Evolutionary conservation across 2,329 filamentous ascomycete genomes (phyloP).

Genomic region (Sclerotiophoma versabilis): DNA sequence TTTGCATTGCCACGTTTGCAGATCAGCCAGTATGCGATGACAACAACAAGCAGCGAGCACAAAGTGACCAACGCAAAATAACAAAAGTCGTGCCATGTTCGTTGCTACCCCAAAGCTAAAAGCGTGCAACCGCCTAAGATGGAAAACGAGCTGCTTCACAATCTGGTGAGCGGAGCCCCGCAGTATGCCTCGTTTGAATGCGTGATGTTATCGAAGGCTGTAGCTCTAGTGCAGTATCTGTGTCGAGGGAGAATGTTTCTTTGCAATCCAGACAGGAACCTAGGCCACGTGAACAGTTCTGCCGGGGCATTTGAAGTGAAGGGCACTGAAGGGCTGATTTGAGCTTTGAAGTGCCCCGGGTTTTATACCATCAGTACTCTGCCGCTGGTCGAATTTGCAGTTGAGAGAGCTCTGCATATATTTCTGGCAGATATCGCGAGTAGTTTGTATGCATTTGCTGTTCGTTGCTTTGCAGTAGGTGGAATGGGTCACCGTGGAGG

Average conservation of each 20-base stretch:
- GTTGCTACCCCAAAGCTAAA: conserved; percentile 5
- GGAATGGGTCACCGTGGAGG: conserved; percentile 4
- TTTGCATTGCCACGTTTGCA: conserved; percentile 2
- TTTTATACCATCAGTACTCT: neutral
- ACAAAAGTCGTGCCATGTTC: conserved; percentile 12
- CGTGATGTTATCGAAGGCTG: neutral
- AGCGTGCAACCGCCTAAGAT: conserved; percentile 7
- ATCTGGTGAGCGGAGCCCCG: conserved; percentile 1
- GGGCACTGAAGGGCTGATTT: conserved; percentile 5
- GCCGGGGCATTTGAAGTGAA: conserved; percentile 3
- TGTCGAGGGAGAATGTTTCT: conserved; percentile 2
- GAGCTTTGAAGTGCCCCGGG: neutral
- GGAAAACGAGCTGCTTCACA: conserved; percentile 11
- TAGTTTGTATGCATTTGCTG: conserved; percentile 11
- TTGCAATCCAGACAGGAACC: neutral
- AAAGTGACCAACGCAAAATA: conserved; percentile 56
- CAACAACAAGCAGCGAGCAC: conserved; percentile 27
- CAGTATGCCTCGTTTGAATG: neutral
- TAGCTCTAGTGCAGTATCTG: neutral
- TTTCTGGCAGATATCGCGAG: conserved; percentile 1
- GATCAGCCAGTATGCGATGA: conserved; percentile 4
- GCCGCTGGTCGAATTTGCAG: conserved; percentile 2
- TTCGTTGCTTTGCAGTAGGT: conserved; percentile 7
- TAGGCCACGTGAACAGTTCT: conserved; percentile 12
- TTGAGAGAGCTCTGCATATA: neutral